Evolutionary conservation across 2,329 filamentous ascomycete genomes (phyloP), one percentile per base, ranked within the genome.

Genomic region (Rhynchosporium secalis): DNA sequence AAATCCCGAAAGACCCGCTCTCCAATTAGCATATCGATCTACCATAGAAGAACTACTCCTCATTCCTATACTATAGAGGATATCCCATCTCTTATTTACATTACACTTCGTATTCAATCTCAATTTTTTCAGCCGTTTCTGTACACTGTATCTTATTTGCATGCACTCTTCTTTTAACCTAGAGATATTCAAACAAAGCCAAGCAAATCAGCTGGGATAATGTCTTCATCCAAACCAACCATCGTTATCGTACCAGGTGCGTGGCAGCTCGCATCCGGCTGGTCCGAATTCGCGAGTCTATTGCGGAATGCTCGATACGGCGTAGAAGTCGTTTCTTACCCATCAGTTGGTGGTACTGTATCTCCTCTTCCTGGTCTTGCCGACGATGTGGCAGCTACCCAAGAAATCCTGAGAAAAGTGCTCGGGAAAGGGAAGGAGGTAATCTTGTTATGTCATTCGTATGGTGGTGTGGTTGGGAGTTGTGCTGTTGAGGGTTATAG

Each of bases 401-500:
- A 55, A 38, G 15, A 47, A 31, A 20, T 59, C 15, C n/a, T 69
- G n/a, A 40, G 9, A n/a, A 55, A 66, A n/a, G 73, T 77, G 4
- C 76, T 76, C 26, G 73, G 77, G 36, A 65, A 51, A 3, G 72
- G 72, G 2, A 74, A 75, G 20, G 73, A 78, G 20, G 71, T 78
- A 4, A 60, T 78, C 1, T 66, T 78, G 5, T 60, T 77, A 8
- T 69, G 72, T 10, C 77, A 79, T 56, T 77, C 75, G 15, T 78
- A 77, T 69, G 72, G 75, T 4, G 77, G 76, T 6, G 70, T 76
- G 0, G 66, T 77, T 2, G 72, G 69, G 2, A 60, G 57, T 20
- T 58, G 58, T 43, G 64, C 68, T n/a, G 62, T 63, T 9, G 60
- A 68, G 28, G 66, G 56, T 5, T 43, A 65, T 10, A 61, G 54